Evolutionary conservation across 2,329 filamentous ascomycete genomes (phyloP), one percentile per base, ranked within the genome.

Genomic region (Aureobasidium uvarum): DNA sequence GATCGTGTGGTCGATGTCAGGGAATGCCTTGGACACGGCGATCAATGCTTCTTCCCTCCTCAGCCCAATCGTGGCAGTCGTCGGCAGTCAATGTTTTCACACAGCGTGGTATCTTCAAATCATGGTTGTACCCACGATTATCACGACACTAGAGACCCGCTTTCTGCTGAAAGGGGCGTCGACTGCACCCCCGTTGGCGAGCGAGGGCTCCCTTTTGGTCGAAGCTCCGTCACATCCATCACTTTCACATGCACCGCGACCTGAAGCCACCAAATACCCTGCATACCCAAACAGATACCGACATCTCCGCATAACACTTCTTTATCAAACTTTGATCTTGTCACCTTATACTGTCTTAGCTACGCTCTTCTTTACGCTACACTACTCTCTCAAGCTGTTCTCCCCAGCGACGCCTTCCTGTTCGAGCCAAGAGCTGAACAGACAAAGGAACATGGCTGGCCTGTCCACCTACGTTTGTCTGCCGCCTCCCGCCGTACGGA

Each of bases 101-200:
- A 31, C 48, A 10, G 33, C 43, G 14, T 41, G 16, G n/a, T 25
- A 33, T 39, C 28, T 50, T 62, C 39, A 50, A 50, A 50, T 45
- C 43, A 51, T 33, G 36, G 45, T 51, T 4, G 14, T 31, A 51
- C 33, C 45, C 43, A 45, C 45, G 48, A 39, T 23, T 51, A 62
- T 39, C 45, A 62, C 33, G 23, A 38, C 39, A 51, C 45, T 48
- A 46, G 23, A 50, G 58, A 31, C 45, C 58, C 58, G 28, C 58
- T 51, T 51, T 41, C 11, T 23, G 31, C 56, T 60, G 41, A 62
- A 62, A 51, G 58, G 58, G 58, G 56, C 56, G 56, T 33, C 54
- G 14, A 43, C 56, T 48, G 56, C 56, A 60, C 41, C 56, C 25
- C 56, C 56, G 56, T 60, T 60, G 41, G 20, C 33, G 31, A 43